A percentile compares a stretch with the other conserved stretches of the same genome.
These are phyloP conservation scores for Colletotrichum tamarilloi DNA, from an alignment of 2,329 filamentous ascomycete genomes.

Conservation along the genomic window DNA sequence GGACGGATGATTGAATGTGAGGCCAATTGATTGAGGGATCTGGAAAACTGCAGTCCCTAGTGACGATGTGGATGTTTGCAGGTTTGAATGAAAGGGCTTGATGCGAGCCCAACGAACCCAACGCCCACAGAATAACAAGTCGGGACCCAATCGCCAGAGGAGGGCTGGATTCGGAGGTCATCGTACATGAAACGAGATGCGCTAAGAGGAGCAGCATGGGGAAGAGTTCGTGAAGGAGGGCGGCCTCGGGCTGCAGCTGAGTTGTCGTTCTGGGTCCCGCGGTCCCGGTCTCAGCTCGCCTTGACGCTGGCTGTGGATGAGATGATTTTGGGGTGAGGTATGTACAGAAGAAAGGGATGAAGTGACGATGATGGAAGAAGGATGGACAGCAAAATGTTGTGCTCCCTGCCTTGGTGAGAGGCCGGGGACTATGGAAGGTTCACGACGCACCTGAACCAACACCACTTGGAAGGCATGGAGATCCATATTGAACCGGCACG, in stretches of 20 bases:
- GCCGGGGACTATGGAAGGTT: neutral
- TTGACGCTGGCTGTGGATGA: neutral
- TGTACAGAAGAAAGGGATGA: neutral
- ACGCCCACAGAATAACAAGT: conserved; percentile 10
- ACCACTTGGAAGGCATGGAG: neutral
- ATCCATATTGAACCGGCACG: neutral
- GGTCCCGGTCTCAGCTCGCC: neutral
- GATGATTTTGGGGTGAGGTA: neutral
- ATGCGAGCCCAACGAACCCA: conserved; percentile 33
- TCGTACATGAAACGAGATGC: conserved; percentile 15
- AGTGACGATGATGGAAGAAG: neutral
- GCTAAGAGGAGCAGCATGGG: conserved; percentile 1
- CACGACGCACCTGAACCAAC: neutral
- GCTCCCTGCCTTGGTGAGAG: neutral
- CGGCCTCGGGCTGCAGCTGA: conserved; percentile 13
- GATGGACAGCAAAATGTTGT: neutral
- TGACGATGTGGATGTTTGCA: conserved; percentile 23
- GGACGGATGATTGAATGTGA: neutral
- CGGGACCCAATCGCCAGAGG: conserved; percentile 20
- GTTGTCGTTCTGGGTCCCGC: neutral
- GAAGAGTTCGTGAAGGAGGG: conserved; percentile 23
- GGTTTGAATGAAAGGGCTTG: conserved; percentile 10
- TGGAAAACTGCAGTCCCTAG: conserved; percentile 4
- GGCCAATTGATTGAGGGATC: conserved; percentile 5
- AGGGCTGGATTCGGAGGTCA: conserved; percentile 14